These are phyloP conservation scores for Pleurotus eryngii DNA, from an alignment of 768 basidiomycete genomes.

Conservation along the genomic window DNA sequence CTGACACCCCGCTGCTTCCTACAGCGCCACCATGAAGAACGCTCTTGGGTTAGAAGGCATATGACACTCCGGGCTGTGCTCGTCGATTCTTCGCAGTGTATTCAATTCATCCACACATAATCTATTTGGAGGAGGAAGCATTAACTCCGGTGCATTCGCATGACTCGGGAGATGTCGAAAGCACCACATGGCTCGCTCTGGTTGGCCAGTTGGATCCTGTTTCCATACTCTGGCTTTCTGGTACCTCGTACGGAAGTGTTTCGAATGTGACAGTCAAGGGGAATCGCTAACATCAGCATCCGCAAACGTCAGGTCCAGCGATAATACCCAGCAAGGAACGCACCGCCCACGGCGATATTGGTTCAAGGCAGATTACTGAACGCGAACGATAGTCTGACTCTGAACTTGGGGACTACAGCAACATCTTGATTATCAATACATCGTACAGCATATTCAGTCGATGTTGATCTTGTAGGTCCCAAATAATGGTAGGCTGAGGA, in stretches of 20 bases:
- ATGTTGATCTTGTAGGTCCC: too few relatives aligned
- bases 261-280: neutral
- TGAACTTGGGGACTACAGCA: too few relatives aligned
- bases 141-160: conserved; percentile 2
- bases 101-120: neutral
- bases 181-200: neutral
- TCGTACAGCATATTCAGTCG: too few relatives aligned
- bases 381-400: too few relatives aligned
- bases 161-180: neutral
- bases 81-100: neutral
- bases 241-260: conserved; percentile 6
- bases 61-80: conserved; percentile 5
- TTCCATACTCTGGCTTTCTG: neutral
- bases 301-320: neutral
- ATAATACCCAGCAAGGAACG: too few relatives aligned
- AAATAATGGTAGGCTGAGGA: too few relatives aligned
- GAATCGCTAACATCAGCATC: conserved; percentile 1
- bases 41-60: conserved; percentile 19
- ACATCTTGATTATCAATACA: too few relatives aligned
- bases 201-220: neutral
- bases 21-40: conserved; percentile 16
- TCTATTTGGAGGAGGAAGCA: neutral
- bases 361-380: neutral
- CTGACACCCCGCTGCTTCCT: conserved; percentile 15
- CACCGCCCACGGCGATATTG: neutral